phyloP scores from a whole-genome alignment of 1,284 basidiomycete species.

The Heimioporus retisporus region DNA sequence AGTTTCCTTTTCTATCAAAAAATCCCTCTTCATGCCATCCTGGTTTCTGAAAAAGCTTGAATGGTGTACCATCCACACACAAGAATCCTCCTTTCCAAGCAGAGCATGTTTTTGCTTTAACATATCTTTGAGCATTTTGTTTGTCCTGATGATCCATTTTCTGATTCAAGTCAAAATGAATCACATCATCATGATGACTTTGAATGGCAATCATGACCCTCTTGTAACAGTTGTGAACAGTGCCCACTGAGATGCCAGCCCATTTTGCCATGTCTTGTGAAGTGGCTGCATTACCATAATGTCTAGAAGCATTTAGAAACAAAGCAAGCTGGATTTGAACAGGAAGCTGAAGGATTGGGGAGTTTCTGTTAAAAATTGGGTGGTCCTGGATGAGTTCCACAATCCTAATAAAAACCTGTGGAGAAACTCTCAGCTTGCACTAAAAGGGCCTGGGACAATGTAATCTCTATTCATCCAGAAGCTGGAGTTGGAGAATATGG shows the following conservation, averaged over 20 bases:
- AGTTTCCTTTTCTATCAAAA: slow-evolving; percentile 23
- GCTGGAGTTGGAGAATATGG: too few relatives aligned
- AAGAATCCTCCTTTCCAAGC: slow-evolving; percentile 17
- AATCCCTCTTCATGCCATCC: slow-evolving; percentile 24
- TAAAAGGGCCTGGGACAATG: too few relatives aligned
- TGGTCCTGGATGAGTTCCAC: too few relatives aligned
- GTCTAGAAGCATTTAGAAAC: slow-evolving; percentile 39
- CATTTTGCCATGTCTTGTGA: slow-evolving; percentile 45
- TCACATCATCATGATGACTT: neutral
- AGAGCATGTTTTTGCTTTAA: neutral
- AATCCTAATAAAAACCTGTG: too few relatives aligned
- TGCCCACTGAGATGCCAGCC: slow-evolving; percentile 42
- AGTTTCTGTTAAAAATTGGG: slow-evolving; percentile 35
- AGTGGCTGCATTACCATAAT: slow-evolving; percentile 46
- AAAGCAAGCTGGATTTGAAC: slow-evolving; percentile 45
- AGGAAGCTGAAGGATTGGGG: slow-evolving; percentile 31
- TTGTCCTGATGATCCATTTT: neutral
- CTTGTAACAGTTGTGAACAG: slow-evolving; percentile 40
- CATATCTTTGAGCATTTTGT: slow-evolving; percentile 8
- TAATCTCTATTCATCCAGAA: too few relatives aligned
- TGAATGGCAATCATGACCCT: slow-evolving; percentile 21
- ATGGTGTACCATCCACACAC: slow-evolving; percentile 22
- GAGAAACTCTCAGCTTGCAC: too few relatives aligned
- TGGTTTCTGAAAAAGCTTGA: slow-evolving; percentile 30
- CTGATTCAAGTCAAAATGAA: slow-evolving; percentile 15